Evolutionary conservation across 768 basidiomycete species (phyloP).

Genomic region (Scleroderma citrinum): DNA sequence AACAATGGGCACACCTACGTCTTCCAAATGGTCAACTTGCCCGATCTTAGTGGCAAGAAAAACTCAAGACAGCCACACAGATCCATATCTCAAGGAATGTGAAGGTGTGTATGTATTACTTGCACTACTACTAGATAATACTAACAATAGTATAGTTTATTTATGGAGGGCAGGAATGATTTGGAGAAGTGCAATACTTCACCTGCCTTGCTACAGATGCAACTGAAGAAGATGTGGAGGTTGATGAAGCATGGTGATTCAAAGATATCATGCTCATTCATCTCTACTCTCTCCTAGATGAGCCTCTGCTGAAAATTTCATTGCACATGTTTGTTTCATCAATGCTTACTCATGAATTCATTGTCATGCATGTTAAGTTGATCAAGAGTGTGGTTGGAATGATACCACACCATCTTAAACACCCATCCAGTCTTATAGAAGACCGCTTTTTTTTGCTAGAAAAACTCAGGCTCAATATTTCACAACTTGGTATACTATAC

Average conservation of each 20-base stretch:
- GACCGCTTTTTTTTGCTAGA: not conserved
- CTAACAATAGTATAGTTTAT: not conserved
- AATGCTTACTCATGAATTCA: not conserved
- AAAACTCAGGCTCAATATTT: not conserved
- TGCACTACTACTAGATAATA: no score
- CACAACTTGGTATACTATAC: not conserved
- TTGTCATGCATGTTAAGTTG: not conserved
- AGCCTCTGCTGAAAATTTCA: not conserved
- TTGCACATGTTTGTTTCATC: not conserved
- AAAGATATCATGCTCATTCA: not conserved
- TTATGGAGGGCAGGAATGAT: not conserved
- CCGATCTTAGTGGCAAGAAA: not conserved
- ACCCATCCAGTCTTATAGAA: not conserved
- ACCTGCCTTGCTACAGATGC: not conserved
- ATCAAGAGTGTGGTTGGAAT: not conserved
- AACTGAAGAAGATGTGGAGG: not conserved
- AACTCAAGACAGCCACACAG: not conserved
- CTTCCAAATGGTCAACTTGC: not conserved
- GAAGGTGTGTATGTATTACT: not conserved
- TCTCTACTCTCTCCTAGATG: not conserved
- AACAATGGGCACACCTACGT: not conserved
- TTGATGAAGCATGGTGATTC: not conserved
- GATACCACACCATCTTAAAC: not conserved
- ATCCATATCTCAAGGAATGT: not conserved
- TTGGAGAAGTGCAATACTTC: not conserved